Evolutionary conservation across 768 basidiomycete genomes (phyloP), one percentile per base, ranked within the genome.

Genomic region (Filobasidium floriforme): DNA sequence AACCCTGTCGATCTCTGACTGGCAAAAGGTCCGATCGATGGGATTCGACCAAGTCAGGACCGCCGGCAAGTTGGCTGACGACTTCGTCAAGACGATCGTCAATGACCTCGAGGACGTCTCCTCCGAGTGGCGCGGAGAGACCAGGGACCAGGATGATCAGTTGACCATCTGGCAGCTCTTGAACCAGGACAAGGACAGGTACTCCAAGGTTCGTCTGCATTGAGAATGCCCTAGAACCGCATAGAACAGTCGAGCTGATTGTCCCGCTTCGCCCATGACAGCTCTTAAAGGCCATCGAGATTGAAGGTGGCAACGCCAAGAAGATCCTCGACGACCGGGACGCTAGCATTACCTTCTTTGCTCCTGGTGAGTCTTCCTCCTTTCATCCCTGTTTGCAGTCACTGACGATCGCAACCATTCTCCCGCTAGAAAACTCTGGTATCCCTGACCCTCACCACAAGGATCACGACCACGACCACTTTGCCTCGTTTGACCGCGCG

Each of bases 151-250:
- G 55, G 68, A 71, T n/a, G 60, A 67, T n/a, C 68, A 72, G 28
- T 54, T 68, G 65, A 77, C 77, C n/a, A 76, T 78, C 67, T 78
- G 75, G 75, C 72, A 76, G 64, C 68, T 73, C 57, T 61, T 78
- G 18, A 71, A 77, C 61, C 71, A 71, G 37, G 73, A 76, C 67
- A 66, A 72, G 26, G 64, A 77, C 46, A 69, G 66, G 59, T 78
- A 76, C 68, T 72, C 72, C 59, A 75, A 73, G 68, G 59, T 78
- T 18, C 72, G 73, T 52, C 32, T 37, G 32, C n/a, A n/a, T n/a
- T n/a, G n/a, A n/a, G n/a, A n/a, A n/a, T n/a, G n/a, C 52, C 71
- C 76, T 69, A 41, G 2, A 9, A 19, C n/a, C 46, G 4, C 54
- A 29, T 12, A 7, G 61, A 64, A 1, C 37, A 44, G 18, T 28